Base-by-base conservation (phyloP, 75 land plant genomes). In the Picea sitchensis region DNA sequence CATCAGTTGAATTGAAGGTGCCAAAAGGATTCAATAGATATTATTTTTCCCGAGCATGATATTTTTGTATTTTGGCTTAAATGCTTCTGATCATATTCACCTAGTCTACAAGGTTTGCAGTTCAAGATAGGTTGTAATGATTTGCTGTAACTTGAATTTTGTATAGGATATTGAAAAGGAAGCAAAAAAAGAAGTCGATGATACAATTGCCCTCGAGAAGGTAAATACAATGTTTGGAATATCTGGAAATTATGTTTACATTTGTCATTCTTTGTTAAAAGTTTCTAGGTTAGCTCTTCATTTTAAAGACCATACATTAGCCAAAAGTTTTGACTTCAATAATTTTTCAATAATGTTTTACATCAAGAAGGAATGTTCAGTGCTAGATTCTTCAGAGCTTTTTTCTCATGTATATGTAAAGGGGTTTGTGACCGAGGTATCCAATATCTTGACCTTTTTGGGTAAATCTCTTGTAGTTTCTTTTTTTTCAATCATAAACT, bases 151-250 rank as follows among this genome's bases (percentile, higher is more conserved):
- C 26, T 26, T 26, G 26, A 26, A 26, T 26, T 26, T 26, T 26
- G 26, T 26, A 26, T 26, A 26, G 26, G 26, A 26, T 26, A 26
- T 0, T 26, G 26, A 26, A 26, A 26, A 26, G 26, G 89, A 91
- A 80, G 83, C 87, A 12, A 95, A 94, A 81, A 94, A 90, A 36
- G 91, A 94, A 84, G 99, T 97, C 15, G 99, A 97, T 82, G 98
- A 91, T 18, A 94, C 99, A 59, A 87, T 95, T 79, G 90, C 92
- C 64, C 38, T 87, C 80, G 99, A 98, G 32, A 97, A 97, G 97
- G 99, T 96, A 73, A 34, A 20, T 74, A 8, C 30, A 58, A 8
- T 57, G 44, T 47, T 31, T 64, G 57, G 59, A 47, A 5, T 26
- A 26, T 26, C 26, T 26, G 26, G 26, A 26, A 26, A 26, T 26